Evolutionary conservation across 495 filamentous ascomycete species (phyloP), one percentile per base, ranked within the genome.

Genomic region (Aspergillus conjunctus): DNA sequence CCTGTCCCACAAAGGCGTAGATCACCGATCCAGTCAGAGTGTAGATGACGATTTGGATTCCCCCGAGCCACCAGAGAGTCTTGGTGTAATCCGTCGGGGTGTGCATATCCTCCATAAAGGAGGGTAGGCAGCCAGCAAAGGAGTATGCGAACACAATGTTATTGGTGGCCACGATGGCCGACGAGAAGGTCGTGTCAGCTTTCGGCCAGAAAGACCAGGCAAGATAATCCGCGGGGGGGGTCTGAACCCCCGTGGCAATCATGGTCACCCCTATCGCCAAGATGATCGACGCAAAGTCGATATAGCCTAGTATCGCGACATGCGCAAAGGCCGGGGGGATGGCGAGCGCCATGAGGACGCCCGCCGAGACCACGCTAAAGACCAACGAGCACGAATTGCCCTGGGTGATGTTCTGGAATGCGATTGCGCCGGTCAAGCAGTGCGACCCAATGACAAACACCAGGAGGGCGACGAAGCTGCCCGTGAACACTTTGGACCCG

Each of bases 71-170:
- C 63, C 77, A 78, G 56, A 90, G 81, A 5, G 87, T 81, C 75
- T 88, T 88, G 58, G 75, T 66, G 62, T 80, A 88, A 66, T 89
- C 84, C 43, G 65, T 62, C 0, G 87, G 87, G 0, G 85, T 85
- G 69, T 87, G 85, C 83, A 91, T 87, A 72, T 91, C 88, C 56
- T 85, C 81, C 77, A 88, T 88, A 74, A 91, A 88, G 44, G 77
- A 82, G 72, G 90, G 88, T 81, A 77, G 87, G 80, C 75, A 88
- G 69, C 81, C 85, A 73, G 74, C 87, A 67, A 83, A 88, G 37
- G 71, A 71, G 80, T 74, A 76, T 52, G 88, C 87, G 65, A 91
- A 88, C 58, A 87, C 79, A 53, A 90, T 89, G 77, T 90, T 89
- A 53, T 82, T 81, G 52, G 88, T 75, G 17, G 85, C 83, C 52